Percentiles rank a stretch among this genome's conserved stretches.
These are phyloP conservation scores for Paramecium pentaurelia DNA, from an alignment of 73 alveolate genomes.

Conservation along the genomic window DNA sequence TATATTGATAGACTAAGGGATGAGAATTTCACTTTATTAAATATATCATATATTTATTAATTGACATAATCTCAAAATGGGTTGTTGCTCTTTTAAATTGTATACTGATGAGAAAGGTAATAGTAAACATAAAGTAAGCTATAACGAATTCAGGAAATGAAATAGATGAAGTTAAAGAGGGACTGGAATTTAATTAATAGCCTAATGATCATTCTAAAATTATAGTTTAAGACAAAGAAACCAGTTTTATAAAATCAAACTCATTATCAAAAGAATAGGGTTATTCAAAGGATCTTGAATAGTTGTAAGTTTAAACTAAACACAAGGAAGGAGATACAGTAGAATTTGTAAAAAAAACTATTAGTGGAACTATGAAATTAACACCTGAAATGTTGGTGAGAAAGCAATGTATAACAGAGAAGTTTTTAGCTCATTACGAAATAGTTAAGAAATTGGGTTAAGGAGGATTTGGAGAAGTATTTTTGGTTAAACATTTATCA, in stretches of 20 bases:
- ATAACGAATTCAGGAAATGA: background rate
- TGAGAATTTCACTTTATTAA: background rate
- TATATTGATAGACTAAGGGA: background rate
- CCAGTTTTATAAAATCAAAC: background rate
- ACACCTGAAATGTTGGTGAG: conserved; percentile 26
- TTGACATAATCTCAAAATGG: background rate
- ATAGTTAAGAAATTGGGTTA: background rate
- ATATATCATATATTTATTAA: background rate
- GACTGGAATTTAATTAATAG: background rate
- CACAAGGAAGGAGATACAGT: background rate
- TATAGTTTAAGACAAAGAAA: background rate
- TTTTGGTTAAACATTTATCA: conserved; percentile 29
- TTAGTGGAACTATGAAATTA: conserved; percentile 12
- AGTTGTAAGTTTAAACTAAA: background rate
- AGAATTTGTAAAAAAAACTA: background rate
- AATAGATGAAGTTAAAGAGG: background rate
- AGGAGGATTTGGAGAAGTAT: conserved; percentile 60
- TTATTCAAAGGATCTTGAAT: background rate
- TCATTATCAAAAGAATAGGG: background rate
- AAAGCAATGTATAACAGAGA: background rate
- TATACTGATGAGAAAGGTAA: background rate
- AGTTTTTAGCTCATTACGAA: conserved; percentile 33
- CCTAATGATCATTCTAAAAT: background rate
- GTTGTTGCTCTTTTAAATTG: background rate
- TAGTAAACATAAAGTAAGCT: background rate